Evolutionary conservation across 129 eudicot genomes (phyloP), one percentile per base, ranked within the genome.

Genomic region (Escallonia herrerae): DNA sequence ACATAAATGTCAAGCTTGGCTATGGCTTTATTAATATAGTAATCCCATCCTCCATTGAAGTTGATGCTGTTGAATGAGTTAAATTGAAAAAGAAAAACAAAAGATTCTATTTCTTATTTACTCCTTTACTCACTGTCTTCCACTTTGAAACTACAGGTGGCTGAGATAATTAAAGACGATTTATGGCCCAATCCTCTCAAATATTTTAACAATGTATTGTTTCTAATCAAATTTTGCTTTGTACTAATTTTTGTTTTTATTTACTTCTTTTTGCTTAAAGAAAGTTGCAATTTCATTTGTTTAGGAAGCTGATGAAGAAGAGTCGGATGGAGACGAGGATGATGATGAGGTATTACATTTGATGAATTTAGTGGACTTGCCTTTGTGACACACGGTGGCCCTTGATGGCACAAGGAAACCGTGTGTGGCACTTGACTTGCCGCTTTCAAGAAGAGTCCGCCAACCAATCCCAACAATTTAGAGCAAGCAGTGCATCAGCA

Each of bases 161-260:
- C 83, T n/a, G 93, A 86, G 56, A 49, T 82, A 59, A 86, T 86
- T 47, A 86, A 82, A 79, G 88, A 86, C 54, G 93, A 86, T 9
- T 63, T 86, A 37, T 86, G 93, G 93, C 79, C 80, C 15, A 76
- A 82, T 59, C 88, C 93, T 8, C 78, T 86, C 60, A 67, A 75
- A 74, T 78, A 76, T 74, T 77, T 79, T 44, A 70, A 74, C 77
- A 86, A 74, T 74, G 93, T 86, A 77, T 9, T 38, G 46, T 46
- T 3, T 5, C 2, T 42, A 3, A n/a, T 1, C 11, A 10, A 11
- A 9, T 56, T 22, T 43, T 22, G 43, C 4, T 47, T 6, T 58
- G 7, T 48, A 45, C 48, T 45, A 54, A 6, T 40, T 42, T 4
- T 55, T 9, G 37, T 61, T 37, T 41, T 62, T 58, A 39, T 44